A percentile compares a stretch with the other conserved stretches of the same genome.
Evolutionary conservation across 495 filamentous ascomycete genomes (phyloP).

Genomic region (Pseudotulostoma volvatum): DNA sequence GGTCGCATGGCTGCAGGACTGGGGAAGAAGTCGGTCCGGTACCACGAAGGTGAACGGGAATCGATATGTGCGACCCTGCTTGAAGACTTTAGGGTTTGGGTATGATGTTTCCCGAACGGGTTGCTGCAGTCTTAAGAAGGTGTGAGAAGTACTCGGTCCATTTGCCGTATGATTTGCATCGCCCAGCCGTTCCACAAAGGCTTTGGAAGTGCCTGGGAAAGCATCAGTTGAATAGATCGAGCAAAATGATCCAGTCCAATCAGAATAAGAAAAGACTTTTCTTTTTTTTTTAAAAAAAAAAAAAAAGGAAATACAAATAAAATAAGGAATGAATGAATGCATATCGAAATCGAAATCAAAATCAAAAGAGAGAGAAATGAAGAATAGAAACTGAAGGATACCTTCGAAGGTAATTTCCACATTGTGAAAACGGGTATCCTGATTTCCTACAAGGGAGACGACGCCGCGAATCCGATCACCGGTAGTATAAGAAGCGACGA

Average conservation of each 20-base stretch:
- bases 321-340: too few relatives aligned
- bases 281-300: slow-evolving; percentile 17
- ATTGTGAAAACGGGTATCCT: slow-evolving; percentile 61
- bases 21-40: slow-evolving; percentile 50
- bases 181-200: slow-evolving; percentile 35
- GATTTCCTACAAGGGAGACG: slow-evolving; percentile 39
- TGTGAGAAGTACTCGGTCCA: slow-evolving; percentile 36
- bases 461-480: slow-evolving; percentile 43
- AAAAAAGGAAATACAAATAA: slow-evolving; percentile 24
- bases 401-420: slow-evolving; percentile 74
- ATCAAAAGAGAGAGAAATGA: too few relatives aligned
- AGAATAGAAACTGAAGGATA: slow-evolving; percentile 12
- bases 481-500: slow-evolving; percentile 39
- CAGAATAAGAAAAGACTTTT: slow-evolving; percentile 1
- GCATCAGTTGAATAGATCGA: too few relatives aligned
- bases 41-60: slow-evolving; percentile 84
- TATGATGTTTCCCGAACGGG: slow-evolving; percentile 54
- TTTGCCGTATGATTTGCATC: slow-evolving; percentile 28
- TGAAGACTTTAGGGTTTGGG: slow-evolving; percentile 51
- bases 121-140: slow-evolving; percentile 69
- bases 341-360: too few relatives aligned
- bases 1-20: slow-evolving; percentile 42
- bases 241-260: too few relatives aligned
- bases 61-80: slow-evolving; percentile 47
- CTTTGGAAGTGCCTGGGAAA: slow-evolving; percentile 33